Evolutionary conservation across 2,329 filamentous ascomycete species (phyloP).

Genomic region (Neofusicoccum umdonicola): DNA sequence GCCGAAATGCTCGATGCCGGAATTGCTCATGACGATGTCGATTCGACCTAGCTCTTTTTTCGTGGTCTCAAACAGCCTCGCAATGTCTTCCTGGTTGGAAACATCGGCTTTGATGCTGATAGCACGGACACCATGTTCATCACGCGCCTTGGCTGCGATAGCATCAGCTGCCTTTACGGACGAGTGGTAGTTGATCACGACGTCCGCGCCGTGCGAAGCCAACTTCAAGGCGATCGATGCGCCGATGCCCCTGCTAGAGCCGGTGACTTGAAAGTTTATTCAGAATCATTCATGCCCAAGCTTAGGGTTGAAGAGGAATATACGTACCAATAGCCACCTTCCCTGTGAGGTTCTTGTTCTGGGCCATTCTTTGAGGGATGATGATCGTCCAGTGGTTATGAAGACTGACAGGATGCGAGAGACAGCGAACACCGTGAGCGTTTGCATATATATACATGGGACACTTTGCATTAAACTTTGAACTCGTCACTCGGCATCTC

Average conservation of each 20-base stretch:
- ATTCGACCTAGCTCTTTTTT: slow-evolving; percentile 42
- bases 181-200: slow-evolving; percentile 52
- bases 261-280: slow-evolving; percentile 23
- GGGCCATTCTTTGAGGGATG: not conserved
- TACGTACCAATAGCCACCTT: not conserved
- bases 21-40: slow-evolving; percentile 53
- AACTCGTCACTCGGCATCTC: no score
- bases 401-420: no score
- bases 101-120: slow-evolving; percentile 34
- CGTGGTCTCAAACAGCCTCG: slow-evolving; percentile 33
- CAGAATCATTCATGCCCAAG: not conserved
- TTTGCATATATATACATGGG: no score
- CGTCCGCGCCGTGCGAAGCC: slow-evolving; percentile 41
- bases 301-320: no score
- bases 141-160: slow-evolving; percentile 24
- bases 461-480: no score
- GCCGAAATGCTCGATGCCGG: slow-evolving; percentile 65
- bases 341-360: not conserved
- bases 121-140: slow-evolving; percentile 40
- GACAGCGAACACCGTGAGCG: no score
- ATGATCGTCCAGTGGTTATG: no score
- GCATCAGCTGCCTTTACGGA: slow-evolving; percentile 27
- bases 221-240: slow-evolving; percentile 43
- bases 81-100: slow-evolving; percentile 30
- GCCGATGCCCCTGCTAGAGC: slow-evolving; percentile 45